These are phyloP conservation scores for Leccinellum rugosiceps DNA, from an alignment of 768 basidiomycete species.

Conservation along the genomic window DNA sequence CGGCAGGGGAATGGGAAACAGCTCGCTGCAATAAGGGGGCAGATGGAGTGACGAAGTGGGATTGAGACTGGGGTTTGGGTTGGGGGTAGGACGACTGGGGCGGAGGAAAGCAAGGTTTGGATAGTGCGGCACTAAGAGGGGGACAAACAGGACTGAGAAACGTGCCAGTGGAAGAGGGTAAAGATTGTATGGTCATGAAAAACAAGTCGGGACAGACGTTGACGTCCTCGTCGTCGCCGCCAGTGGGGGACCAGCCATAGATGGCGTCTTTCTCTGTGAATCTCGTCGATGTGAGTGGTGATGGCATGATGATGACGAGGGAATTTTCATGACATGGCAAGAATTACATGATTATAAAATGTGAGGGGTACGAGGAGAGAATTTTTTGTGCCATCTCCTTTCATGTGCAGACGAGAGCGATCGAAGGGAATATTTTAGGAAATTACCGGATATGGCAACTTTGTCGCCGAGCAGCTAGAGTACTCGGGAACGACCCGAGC, in stretches of 20 bases:
- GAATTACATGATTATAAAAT: neutral
- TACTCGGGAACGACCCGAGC: neutral
- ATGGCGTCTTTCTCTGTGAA: slow-evolving; percentile 10
- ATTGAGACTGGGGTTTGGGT: neutral
- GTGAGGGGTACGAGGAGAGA: neutral
- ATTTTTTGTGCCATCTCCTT: neutral
- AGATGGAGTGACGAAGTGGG: neutral
- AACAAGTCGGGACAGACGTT: slow-evolving; percentile 17
- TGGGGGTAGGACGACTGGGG: neutral
- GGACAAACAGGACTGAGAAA: slow-evolving; percentile 13
- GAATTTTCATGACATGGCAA: neutral
- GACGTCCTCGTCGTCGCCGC: slow-evolving; percentile 29
- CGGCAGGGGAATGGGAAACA: slow-evolving; percentile 8
- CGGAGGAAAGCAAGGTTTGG: neutral
- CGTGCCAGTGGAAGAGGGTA: neutral
- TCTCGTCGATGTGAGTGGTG: slow-evolving; percentile 3
- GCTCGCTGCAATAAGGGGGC: neutral
- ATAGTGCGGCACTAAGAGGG: slow-evolving; percentile 7
- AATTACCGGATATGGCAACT: slow-evolving; percentile 5
- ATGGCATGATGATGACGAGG: neutral
- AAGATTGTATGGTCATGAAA: slow-evolving; percentile 5
- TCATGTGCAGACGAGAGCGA: neutral
- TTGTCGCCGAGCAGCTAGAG: slow-evolving; percentile 7
- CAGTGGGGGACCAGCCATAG: slow-evolving; percentile 28
- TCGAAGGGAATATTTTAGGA: neutral